Percentiles rank a stretch among this genome's conserved stretches.
Evolutionary conservation across 257 asterid species (phyloP).

Genomic region (Leptodermis oblonga): DNA sequence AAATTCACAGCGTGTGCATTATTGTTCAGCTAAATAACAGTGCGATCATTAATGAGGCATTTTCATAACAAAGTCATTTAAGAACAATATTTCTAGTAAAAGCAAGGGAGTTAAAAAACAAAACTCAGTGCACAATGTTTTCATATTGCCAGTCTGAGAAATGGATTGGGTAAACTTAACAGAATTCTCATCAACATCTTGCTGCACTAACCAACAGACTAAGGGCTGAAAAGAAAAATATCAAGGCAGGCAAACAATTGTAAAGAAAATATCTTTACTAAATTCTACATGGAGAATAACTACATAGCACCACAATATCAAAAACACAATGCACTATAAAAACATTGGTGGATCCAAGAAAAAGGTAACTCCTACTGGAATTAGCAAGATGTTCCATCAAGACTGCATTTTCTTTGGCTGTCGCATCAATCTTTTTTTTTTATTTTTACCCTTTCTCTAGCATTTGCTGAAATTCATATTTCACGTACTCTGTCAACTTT

Average conservation of each 20-base stretch:
- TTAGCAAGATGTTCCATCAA: constrained; percentile 78
- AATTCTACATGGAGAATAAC: background rate
- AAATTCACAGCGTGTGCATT: too few species aligned
- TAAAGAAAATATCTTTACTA: background rate
- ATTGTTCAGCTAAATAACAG: background rate
- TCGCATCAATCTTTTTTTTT: constrained; percentile 61
- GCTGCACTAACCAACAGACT: background rate
- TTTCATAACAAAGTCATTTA: background rate
- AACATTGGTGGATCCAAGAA: too few species aligned
- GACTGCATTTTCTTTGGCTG: constrained; percentile 73
- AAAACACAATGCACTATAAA: background rate
- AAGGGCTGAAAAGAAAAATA: background rate
- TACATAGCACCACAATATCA: background rate
- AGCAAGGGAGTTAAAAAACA: background rate
- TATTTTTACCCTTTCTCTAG: constrained; percentile 62
- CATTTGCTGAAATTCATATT: constrained; percentile 58
- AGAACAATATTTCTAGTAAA: background rate
- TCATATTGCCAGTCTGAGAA: background rate
- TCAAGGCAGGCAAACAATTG: too few species aligned
- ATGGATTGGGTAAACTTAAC: background rate
- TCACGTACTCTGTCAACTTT: constrained; percentile 67
- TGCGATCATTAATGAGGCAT: background rate
- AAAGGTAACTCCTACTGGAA: too few species aligned
- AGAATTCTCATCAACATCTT: background rate
- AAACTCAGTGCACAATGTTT: too few species aligned